phyloP scores from a whole-genome alignment of 805 yeast species.

The Candida saitoana region DNA sequence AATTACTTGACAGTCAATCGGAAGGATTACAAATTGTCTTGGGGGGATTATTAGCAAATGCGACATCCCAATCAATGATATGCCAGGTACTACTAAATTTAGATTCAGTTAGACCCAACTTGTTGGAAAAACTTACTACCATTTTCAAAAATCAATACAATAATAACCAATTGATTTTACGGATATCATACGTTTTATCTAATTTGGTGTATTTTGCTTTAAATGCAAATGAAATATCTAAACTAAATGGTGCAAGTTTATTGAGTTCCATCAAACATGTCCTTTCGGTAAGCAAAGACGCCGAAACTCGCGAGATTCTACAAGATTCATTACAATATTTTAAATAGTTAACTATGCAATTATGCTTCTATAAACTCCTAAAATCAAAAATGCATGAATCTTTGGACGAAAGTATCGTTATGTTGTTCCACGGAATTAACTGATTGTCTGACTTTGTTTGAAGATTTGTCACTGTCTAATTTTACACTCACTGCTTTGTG shows the following conservation, averaged over 20 bases:
- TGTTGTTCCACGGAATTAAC: slow-evolving; percentile 22
- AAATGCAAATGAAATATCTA: background rate
- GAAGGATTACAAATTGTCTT: slow-evolving; percentile 25
- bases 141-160: slow-evolving; percentile 22
- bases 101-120: slow-evolving; percentile 11
- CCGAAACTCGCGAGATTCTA: background rate
- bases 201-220: slow-evolving; percentile 17
- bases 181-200: slow-evolving; percentile 21
- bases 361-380: background rate
- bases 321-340: background rate
- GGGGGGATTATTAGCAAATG: slow-evolving; percentile 38
- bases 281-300: slow-evolving; percentile 5
- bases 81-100: slow-evolving; percentile 19
- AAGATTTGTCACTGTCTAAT: slow-evolving; percentile 43
- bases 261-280: slow-evolving; percentile 8
- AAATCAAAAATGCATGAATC: slow-evolving; percentile 24
- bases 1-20: slow-evolving; percentile 31
- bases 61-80: slow-evolving; percentile 38
- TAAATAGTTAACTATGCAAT: background rate
- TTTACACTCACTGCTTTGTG: slow-evolving; percentile 61
- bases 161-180: slow-evolving; percentile 24
- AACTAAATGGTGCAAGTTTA: background rate
- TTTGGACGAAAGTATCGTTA: slow-evolving; percentile 36
- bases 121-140: slow-evolving; percentile 16
- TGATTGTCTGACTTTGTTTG: slow-evolving; percentile 24